Base-by-base conservation (phyloP, 208 protist genomes). In the Trypanosoma vivax region DNA sequence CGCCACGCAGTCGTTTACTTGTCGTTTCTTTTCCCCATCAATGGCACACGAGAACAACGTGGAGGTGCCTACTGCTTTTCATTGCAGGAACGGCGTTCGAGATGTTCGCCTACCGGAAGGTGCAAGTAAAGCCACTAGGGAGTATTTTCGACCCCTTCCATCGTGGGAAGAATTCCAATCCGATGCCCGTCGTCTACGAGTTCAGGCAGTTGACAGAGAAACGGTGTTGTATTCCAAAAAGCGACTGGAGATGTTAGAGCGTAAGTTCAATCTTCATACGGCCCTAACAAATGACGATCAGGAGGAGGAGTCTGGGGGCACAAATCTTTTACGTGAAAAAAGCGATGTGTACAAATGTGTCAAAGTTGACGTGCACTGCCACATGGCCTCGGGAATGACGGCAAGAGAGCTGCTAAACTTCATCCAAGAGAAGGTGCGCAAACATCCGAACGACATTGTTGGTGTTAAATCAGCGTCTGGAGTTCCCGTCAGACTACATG, bases 321-420 rank as follows among this genome's bases (percentile, higher is more conserved):
- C 23, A 11, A 23, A 16, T 2, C 1, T 35, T 16, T 6, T 46
- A 41, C 13, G 42, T 50, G 61, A 60, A 39, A 65, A 72, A 31
- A 79, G 76, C 25, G 85, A 90, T 57, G 49, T 83, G 11, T 85
- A 90, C 63, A 82, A 84, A 54, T 84, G 73, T 55, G 62, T 86
- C 29, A 93, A 90, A 65, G 85, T 93, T 4, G 85, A 93, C 59
- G 79, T 88, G 43, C 81, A 93, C 68, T 85, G 77, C 40, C 81
- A 90, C 67, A 84, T 89, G 74, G 79, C 81, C 0, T 65, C 67
- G 23, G 79, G 79, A 25, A 72, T 93, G 43, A 90, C 85, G n/a
- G 85, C 81, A 10, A 79, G 74, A 24, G 56, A 70, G 30, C 70
- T 93, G 31, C 62, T 90, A 34, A 35, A 55, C 28, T 93, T 86